phyloP scores from a whole-genome alignment of 805 yeast species.

The Pichia eremophila region DNA sequence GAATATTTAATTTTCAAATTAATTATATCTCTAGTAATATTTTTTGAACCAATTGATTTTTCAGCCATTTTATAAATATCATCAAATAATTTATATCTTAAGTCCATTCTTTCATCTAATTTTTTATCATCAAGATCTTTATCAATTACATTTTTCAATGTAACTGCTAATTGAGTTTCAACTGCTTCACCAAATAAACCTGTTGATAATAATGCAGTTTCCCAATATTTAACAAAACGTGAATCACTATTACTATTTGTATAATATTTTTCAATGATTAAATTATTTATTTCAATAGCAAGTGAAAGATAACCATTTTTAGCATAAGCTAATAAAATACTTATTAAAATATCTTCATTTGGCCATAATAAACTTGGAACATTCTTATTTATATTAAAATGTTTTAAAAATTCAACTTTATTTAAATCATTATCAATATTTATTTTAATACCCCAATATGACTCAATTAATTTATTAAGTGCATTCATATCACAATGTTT shows the following conservation, averaged over 20 bases:
- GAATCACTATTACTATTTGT: background rate
- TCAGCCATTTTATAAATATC: slow-evolving; percentile 17
- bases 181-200: slow-evolving; percentile 18
- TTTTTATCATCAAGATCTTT: slow-evolving; percentile 11
- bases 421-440: slow-evolving; percentile 2
- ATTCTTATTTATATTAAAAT: slow-evolving; percentile 4
- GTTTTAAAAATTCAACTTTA: slow-evolving; percentile 1
- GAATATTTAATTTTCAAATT: slow-evolving; percentile 16
- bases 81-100: slow-evolving; percentile 16
- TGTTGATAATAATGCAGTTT: slow-evolving; percentile 16
- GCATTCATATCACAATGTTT: slow-evolving; percentile 18
- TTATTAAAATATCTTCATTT: slow-evolving; percentile 14
- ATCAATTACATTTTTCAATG: slow-evolving; percentile 5
- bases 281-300: slow-evolving; percentile 20
- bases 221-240: slow-evolving; percentile 17
- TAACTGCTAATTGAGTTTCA: slow-evolving; percentile 6
- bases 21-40: slow-evolving; percentile 17
- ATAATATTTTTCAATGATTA: slow-evolving; percentile 16
- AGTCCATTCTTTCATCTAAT: background rate
- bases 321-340: slow-evolving; percentile 23
- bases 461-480: slow-evolving; percentile 17
- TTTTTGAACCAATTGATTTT: background rate
- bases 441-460: slow-evolving; percentile 23
- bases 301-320: slow-evolving; percentile 21
- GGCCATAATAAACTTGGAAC: slow-evolving; percentile 19